These are phyloP conservation scores for Leptographium galeiforme DNA, from an alignment of 2,329 filamentous ascomycete genomes.

Conservation along the genomic window DNA sequence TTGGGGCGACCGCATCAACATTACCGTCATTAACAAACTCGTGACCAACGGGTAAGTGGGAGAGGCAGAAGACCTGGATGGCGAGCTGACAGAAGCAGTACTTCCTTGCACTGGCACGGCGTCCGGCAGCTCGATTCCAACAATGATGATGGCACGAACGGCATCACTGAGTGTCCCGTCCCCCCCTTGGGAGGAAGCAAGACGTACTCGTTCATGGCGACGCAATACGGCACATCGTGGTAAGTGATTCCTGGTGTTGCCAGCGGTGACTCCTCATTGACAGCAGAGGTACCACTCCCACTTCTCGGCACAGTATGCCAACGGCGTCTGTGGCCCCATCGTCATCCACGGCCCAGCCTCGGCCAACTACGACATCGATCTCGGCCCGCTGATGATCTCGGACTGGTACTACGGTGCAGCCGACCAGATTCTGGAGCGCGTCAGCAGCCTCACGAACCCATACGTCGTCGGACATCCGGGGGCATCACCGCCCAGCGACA, in stretches of 20 bases:
- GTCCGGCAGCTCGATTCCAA: slow-evolving; percentile 29
- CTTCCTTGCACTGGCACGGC: slow-evolving; percentile 36
- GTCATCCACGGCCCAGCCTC: slow-evolving; percentile 34
- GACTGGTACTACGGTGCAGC: slow-evolving; percentile 42
- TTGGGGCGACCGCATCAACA: slow-evolving; percentile 38
- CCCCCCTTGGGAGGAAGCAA: slow-evolving; percentile 19
- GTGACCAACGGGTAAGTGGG: slow-evolving; percentile 24
- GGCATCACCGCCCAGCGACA: slow-evolving; percentile 20
- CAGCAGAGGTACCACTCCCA: slow-evolving; percentile 32
- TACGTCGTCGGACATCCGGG: slow-evolving; percentile 6
- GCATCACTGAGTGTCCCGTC: slow-evolving; percentile 28
- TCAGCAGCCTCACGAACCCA: slow-evolving; percentile 13
- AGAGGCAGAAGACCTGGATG: not conserved
- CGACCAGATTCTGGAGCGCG: slow-evolving; percentile 22
- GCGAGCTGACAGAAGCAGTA: slow-evolving; percentile 14
- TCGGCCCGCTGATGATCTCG: slow-evolving; percentile 38
- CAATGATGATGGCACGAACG: slow-evolving; percentile 31
- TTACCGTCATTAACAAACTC: slow-evolving; percentile 53
- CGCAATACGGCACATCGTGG: slow-evolving; percentile 23
- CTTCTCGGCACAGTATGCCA: slow-evolving; percentile 34
- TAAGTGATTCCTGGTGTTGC: not conserved
- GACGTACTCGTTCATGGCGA: slow-evolving; percentile 23
- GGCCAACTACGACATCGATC: slow-evolving; percentile 38
- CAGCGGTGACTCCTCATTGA: not conserved
- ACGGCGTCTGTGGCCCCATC: slow-evolving; percentile 38